Conservation (phyloP, 345 rosid species). For the Pistacia integerrima region DNA sequence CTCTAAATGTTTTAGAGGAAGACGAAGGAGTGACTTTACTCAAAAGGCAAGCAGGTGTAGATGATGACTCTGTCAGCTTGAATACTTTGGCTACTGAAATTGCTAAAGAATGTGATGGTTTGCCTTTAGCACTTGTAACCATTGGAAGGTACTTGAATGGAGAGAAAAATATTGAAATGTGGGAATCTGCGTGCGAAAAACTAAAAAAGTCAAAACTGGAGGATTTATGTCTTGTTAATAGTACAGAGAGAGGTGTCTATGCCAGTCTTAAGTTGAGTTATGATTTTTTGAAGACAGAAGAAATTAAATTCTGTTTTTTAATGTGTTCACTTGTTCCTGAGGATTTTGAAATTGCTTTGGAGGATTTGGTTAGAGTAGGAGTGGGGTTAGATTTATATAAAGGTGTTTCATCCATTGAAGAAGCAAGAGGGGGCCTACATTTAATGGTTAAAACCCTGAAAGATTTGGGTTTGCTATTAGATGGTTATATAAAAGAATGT, state of each 20-base stretch:
- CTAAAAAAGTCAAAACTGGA: slow-evolving; percentile 11
- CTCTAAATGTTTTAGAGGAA: not conserved
- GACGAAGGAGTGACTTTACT: slow-evolving; percentile 20
- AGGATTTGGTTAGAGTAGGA: not conserved
- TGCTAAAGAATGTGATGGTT: slow-evolving; percentile 4
- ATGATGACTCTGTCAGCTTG: not conserved
- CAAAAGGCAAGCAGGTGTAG: not conserved
- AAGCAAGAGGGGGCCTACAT: not conserved
- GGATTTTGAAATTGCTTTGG: not conserved
- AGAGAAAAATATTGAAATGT: not conserved
- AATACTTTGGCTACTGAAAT: not conserved
- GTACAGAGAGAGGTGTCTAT: not conserved
- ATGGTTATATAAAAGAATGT: not conserved
- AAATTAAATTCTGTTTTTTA: not conserved
- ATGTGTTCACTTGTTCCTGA: not conserved
- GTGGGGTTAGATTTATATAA: not conserved
- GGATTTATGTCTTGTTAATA: not conserved
- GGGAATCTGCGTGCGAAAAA: not conserved
- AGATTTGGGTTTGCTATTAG: not conserved
- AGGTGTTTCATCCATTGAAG: not conserved
- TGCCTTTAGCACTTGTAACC: not conserved
- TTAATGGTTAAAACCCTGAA: not conserved
- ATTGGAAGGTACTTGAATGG: not conserved
- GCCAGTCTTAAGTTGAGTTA: not conserved
- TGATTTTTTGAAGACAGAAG: not conserved